phyloP scores from a whole-genome alignment of 768 basidiomycete species.

The Sporobolomyces pararoseus region DNA sequence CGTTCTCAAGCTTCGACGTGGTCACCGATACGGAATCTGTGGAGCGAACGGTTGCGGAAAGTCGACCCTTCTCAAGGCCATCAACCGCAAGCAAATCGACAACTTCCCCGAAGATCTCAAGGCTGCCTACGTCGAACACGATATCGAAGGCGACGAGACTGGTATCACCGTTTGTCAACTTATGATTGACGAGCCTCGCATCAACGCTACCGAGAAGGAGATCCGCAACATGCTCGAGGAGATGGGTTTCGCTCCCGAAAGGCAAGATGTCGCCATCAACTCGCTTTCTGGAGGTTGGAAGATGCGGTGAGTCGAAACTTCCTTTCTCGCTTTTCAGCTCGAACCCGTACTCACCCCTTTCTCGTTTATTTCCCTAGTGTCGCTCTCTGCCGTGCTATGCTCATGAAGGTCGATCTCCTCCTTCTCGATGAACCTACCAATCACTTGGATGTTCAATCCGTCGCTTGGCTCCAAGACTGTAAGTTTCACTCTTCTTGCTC shows the following conservation, averaged over 20 bases:
- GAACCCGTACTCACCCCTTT: too few species aligned
- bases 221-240: slow-evolving; percentile 74
- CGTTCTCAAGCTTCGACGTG: slow-evolving; percentile 78
- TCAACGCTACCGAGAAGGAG: slow-evolving; percentile 72
- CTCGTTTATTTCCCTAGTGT: slow-evolving; percentile 50
- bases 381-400: slow-evolving; percentile 90
- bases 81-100: slow-evolving; percentile 86
- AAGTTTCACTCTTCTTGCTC: neutral
- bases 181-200: slow-evolving; percentile 58
- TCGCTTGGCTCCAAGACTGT: slow-evolving; percentile 82
- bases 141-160: slow-evolving; percentile 55
- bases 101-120: slow-evolving; percentile 86
- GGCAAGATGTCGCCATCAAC: slow-evolving; percentile 79
- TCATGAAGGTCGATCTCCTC: slow-evolving; percentile 70
- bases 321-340: too few species aligned
- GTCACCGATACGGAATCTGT: slow-evolving; percentile 84
- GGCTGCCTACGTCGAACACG: slow-evolving; percentile 95
- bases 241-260: slow-evolving; percentile 83
- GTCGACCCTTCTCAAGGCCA: slow-evolving; percentile 89
- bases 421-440: slow-evolving; percentile 59
- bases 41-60: slow-evolving; percentile 96
- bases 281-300: slow-evolving; percentile 97
- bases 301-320: slow-evolving; percentile 69
- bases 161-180: slow-evolving; percentile 45
- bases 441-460: slow-evolving; percentile 61